These are phyloP conservation scores for Saturnispora bothae DNA, from an alignment of 805 yeast species.

Conservation along the genomic window DNA sequence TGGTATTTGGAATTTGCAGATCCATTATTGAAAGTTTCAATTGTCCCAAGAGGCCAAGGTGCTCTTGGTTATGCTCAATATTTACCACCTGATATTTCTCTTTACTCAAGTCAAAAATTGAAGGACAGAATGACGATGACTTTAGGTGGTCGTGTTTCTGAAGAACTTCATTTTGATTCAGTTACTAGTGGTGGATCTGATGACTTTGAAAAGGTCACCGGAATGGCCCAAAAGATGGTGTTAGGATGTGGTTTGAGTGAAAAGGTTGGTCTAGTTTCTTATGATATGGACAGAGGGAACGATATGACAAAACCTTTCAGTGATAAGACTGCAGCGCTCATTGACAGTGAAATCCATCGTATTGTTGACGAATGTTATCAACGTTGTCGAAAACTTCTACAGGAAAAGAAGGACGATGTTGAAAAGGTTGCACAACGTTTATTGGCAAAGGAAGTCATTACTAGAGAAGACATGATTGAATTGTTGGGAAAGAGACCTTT, in stretches of 20 bases:
- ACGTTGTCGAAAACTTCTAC: slow-evolving; percentile 45
- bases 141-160: slow-evolving; percentile 85
- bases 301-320: slow-evolving; percentile 56
- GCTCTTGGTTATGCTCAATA: slow-evolving; percentile 96
- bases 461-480: slow-evolving; percentile 71
- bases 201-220: slow-evolving; percentile 85
- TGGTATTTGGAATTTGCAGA: slow-evolving; percentile 86
- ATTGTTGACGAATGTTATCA: slow-evolving; percentile 57
- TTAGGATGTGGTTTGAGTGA: slow-evolving; percentile 82
- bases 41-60: slow-evolving; percentile 90
- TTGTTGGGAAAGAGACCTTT: slow-evolving; percentile 71
- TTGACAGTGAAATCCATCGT: slow-evolving; percentile 60
- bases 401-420: slow-evolving; percentile 49
- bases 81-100: slow-evolving; percentile 79
- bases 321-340: slow-evolving; percentile 56
- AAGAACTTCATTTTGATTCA: slow-evolving; percentile 75
- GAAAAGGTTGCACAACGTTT: slow-evolving; percentile 66
- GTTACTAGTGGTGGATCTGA: slow-evolving; percentile 91
- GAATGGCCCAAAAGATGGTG: slow-evolving; percentile 85
- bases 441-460: slow-evolving; percentile 62
- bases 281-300: slow-evolving; percentile 39
- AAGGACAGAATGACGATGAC: slow-evolving; percentile 88
- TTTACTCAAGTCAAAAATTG: slow-evolving; percentile 67
- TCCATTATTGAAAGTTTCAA: slow-evolving; percentile 85
- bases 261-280: slow-evolving; percentile 53